These are phyloP conservation scores for Withania somnifera DNA, from an alignment of 305 asterid species.

Conservation along the genomic window DNA sequence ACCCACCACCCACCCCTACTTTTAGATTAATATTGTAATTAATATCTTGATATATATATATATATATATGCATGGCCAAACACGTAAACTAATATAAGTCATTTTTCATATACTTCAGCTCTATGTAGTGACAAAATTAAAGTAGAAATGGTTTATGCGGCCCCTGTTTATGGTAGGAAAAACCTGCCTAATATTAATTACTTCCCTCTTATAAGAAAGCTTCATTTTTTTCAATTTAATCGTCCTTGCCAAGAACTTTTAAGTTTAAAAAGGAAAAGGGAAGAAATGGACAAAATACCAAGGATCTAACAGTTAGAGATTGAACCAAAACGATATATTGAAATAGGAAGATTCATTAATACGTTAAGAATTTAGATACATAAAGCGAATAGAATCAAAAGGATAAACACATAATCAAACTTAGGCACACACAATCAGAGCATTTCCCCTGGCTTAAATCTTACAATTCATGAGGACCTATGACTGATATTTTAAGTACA, in stretches of 20 bases:
- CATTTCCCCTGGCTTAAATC: not conserved
- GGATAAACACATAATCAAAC: not conserved
- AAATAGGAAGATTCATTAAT: conserved; percentile 4
- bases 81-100: not conserved
- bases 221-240: not conserved
- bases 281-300: not conserved
- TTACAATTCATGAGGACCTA: not conserved
- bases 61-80: not conserved
- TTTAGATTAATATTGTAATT: too few species aligned
- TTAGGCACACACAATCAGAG: not conserved
- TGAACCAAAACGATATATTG: not conserved
- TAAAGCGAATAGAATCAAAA: not conserved
- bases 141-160: not conserved
- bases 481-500: not conserved
- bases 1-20: not conserved
- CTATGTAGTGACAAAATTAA: not conserved
- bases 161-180: not conserved
- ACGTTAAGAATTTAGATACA: not conserved
- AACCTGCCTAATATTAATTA: not conserved
- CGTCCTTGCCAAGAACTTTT: not conserved
- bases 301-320: not conserved
- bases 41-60: not conserved
- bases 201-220: not conserved
- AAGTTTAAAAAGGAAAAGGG: not conserved
- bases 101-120: not conserved